These are phyloP conservation scores for Exutisphaerella laricina DNA, from an alignment of 2,329 filamentous ascomycete genomes.

Conservation along the genomic window DNA sequence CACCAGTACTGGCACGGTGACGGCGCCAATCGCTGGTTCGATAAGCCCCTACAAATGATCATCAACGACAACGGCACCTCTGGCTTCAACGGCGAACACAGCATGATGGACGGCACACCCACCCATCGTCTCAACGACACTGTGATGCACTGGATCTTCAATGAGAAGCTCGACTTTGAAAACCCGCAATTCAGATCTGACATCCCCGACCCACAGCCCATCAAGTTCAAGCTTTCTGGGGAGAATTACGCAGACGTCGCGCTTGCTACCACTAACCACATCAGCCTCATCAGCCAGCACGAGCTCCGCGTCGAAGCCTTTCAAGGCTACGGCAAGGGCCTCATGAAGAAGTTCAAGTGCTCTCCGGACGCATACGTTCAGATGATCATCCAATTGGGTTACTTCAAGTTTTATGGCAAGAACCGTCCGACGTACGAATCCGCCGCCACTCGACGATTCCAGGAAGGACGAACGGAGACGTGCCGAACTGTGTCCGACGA, in stretches of 20 bases:
- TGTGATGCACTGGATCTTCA: constrained; percentile 84
- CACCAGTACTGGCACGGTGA: constrained; percentile 98
- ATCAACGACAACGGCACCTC: constrained; percentile 96
- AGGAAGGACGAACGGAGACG: constrained; percentile 92
- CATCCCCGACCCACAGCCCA: constrained; percentile 70
- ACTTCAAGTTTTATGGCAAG: constrained; percentile 98
- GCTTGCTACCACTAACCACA: constrained; percentile 72
- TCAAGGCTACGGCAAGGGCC: constrained; percentile 93
- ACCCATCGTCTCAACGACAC: constrained; percentile 97
- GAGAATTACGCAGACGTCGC: constrained; percentile 73
- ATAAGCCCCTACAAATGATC: constrained; percentile 98
- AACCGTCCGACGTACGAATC: constrained; percentile 98
- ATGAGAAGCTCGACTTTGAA: constrained; percentile 88
- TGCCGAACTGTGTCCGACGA: constrained; percentile 90
- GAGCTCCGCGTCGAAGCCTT: constrained; percentile 92
- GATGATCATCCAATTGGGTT: constrained; percentile 97
- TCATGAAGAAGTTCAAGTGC: constrained; percentile 99
- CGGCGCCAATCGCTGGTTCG: constrained; percentile 91
- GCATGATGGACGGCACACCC: constrained; percentile 99
- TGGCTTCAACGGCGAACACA: constrained; percentile 97
- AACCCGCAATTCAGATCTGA: constrained; percentile 71
- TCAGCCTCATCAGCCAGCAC: constrained; percentile 74
- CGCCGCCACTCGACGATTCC: constrained; percentile 88
- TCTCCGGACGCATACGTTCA: constrained; percentile 96
- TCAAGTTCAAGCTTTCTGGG: constrained; percentile 73